These are phyloP conservation scores for Fonsecaea multimorphosa DNA, from an alignment of 2,329 filamentous ascomycete genomes.

Conservation along the genomic window DNA sequence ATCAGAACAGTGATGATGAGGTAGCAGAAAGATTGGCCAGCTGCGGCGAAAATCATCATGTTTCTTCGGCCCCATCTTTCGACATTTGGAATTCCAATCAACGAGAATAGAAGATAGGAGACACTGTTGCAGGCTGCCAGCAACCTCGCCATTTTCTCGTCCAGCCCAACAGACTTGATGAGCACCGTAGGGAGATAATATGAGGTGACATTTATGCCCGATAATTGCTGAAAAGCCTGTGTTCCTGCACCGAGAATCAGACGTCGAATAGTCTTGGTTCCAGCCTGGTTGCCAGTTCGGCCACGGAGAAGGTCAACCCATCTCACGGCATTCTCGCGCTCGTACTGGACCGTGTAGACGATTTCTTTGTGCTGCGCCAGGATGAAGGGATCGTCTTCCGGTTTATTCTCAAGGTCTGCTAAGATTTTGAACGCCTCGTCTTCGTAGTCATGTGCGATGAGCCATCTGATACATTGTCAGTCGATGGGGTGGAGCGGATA, in stretches of 20 bases:
- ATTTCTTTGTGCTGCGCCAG: slow-evolving; percentile 55
- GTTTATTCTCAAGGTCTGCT: slow-evolving; percentile 55
- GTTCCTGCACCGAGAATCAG: slow-evolving; percentile 61
- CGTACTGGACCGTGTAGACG: slow-evolving; percentile 56
- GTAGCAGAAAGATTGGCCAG: slow-evolving; percentile 60
- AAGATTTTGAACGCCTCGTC: slow-evolving; percentile 58
- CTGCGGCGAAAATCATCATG: slow-evolving; percentile 64
- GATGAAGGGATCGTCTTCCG: slow-evolving; percentile 54
- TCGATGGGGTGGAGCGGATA: background rate
- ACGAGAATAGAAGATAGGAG: slow-evolving; percentile 56
- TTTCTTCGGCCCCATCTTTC: slow-evolving; percentile 63
- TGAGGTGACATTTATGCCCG: slow-evolving; percentile 46
- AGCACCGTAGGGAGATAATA: slow-evolving; percentile 66
- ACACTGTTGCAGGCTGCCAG: slow-evolving; percentile 62
- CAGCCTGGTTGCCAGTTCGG: slow-evolving; percentile 51
- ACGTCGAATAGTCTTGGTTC: slow-evolving; percentile 58
- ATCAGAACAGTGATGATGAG: slow-evolving; percentile 60
- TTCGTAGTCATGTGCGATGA: slow-evolving; percentile 52
- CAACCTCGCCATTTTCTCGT: slow-evolving; percentile 59
- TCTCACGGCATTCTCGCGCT: slow-evolving; percentile 56
- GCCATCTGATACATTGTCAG: slow-evolving; percentile 47
- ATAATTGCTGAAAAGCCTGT: slow-evolving; percentile 59
- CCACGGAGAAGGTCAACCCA: slow-evolving; percentile 59
- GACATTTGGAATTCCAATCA: slow-evolving; percentile 55
- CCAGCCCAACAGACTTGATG: slow-evolving; percentile 62